phyloP scores from a whole-genome alignment of 805 yeast genomes.

The Starmerella sirachaensis region DNA sequence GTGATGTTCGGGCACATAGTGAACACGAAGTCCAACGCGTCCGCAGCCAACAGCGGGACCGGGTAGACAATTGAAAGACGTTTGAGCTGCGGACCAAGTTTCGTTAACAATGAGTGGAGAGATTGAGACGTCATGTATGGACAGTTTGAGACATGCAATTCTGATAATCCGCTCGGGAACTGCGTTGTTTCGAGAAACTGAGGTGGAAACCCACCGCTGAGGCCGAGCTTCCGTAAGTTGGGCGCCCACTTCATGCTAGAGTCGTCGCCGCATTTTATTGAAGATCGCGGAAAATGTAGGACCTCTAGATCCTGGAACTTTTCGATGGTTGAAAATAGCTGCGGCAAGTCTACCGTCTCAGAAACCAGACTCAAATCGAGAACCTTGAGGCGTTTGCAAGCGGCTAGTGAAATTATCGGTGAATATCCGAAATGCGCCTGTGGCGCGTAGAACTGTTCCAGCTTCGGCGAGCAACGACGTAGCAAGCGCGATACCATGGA shows the following conservation, averaged over 20 bases:
- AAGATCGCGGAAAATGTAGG: conserved; percentile 78
- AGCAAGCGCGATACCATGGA: conserved; percentile 75
- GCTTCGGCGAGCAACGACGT: conserved; percentile 56
- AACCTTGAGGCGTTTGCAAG: conserved; percentile 50
- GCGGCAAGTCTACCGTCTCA: conserved; percentile 75
- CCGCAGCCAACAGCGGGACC: conserved; percentile 63
- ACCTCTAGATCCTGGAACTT: conserved; percentile 53
- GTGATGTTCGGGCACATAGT: conserved; percentile 62
- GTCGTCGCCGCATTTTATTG: conserved; percentile 46
- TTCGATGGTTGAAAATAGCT: conserved; percentile 62
- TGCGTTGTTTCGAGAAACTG: conserved; percentile 55
- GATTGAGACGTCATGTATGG: conserved; percentile 62
- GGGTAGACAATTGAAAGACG: conserved; percentile 69
- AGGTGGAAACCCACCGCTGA: conserved; percentile 84
- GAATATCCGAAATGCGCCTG: conserved; percentile 90
- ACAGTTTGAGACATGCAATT: conserved; percentile 75
- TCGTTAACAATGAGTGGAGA: conserved; percentile 46
- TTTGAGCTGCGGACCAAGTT: conserved; percentile 54
- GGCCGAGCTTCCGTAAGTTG: conserved; percentile 52
- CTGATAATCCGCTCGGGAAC: conserved; percentile 63
- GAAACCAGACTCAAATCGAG: conserved; percentile 78
- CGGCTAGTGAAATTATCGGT: conserved; percentile 68
- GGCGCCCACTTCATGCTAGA: conserved; percentile 67
- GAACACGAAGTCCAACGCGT: conserved; percentile 63
- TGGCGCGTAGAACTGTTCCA: conserved; percentile 73